Conservation (phyloP, 768 basidiomycete species). For the Boletus bicolor region DNA sequence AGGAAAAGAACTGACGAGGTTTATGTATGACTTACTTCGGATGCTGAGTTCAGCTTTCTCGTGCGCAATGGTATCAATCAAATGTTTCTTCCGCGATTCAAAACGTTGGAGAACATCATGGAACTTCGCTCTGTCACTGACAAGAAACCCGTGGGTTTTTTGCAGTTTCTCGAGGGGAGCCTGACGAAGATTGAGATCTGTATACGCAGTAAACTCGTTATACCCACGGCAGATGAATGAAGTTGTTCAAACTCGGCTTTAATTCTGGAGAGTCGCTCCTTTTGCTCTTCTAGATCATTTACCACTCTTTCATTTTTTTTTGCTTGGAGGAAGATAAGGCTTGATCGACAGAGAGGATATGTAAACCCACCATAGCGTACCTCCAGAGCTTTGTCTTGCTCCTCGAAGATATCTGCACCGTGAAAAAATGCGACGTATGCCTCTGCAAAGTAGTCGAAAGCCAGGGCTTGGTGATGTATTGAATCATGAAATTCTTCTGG, state of each 20-base stretch:
- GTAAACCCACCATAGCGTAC: constrained; percentile 65
- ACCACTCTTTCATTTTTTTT: constrained; percentile 71
- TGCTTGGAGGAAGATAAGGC: constrained; percentile 36
- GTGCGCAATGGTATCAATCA: constrained; percentile 61
- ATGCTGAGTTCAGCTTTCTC: constrained; percentile 63
- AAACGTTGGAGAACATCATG: constrained; percentile 70
- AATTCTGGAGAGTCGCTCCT: constrained; percentile 42
- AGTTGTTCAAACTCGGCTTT: constrained; percentile 56
- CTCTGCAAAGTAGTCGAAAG: constrained; percentile 69
- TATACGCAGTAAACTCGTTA: not conserved
- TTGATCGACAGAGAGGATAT: not conserved
- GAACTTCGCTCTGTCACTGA: constrained; percentile 75
- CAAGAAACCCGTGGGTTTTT: constrained; percentile 59
- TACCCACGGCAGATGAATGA: constrained; percentile 56
- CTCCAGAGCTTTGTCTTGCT: constrained; percentile 68
- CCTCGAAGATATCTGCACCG: constrained; percentile 62
- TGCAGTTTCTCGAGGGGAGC: constrained; percentile 62
- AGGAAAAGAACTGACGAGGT: not conserved
- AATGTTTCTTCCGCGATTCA: constrained; percentile 64
- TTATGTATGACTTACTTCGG: constrained; percentile 41
- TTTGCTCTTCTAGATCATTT: constrained; percentile 58
- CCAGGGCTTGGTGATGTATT: constrained; percentile 70
- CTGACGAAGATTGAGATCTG: constrained; percentile 31
- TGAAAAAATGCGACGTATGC: constrained; percentile 69
- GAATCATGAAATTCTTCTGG: constrained; percentile 76